Base-by-base conservation (phyloP, 495 filamentous ascomycete genomes). In the Hyphodiscus hymeniophilus region DNA sequence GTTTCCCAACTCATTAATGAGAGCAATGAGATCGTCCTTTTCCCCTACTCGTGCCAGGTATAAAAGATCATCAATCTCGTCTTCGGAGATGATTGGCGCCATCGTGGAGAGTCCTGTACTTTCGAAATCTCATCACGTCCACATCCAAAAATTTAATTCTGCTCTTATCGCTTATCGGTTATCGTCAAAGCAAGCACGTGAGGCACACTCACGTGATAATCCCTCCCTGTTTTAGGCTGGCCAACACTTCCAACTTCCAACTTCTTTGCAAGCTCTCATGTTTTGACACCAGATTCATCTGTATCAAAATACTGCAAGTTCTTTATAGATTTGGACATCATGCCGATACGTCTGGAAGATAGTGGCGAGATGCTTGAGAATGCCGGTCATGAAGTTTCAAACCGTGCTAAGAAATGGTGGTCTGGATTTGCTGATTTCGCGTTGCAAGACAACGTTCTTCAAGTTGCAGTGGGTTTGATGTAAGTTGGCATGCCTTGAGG, bases 21-120 rank as follows among this genome's bases (percentile, higher is more conserved):
- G 71, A 10, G 66, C 60, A n/a, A 69, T 65, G 35, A 95, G 75
- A 35, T 89, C 85, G 23, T 73, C 66, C 44, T 81, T 69, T 28
- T 94, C 88, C 57, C 85, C 85, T 0, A 71, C 72, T 23, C 90
- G 86, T 13, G 89, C 79, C 42, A 81, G 74, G 68, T 92, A 95
- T 51, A 95, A 75, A 52, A 95, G 79, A 60, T 95, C 91, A 60
- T 91, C 87, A 48, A 89, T 82, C 58, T 85, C 74, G 36, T 95
- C 90, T 59, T 80, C 76, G 20, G 74, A 76, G 47, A 90, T 67
- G 34, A 68, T 64, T 2, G 70, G 64, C 0, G 69, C 61, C 72
- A 76, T 76, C 23, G 53, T 65, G 24, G 44, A 17, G 13, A 3
- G 26, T 41, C 7, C 7, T 13, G 12, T 15, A n/a, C 24, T 20